phyloP scores from a whole-genome alignment of 2,329 filamentous ascomycete genomes.

The Pseudophaeomoniella oleicola region DNA sequence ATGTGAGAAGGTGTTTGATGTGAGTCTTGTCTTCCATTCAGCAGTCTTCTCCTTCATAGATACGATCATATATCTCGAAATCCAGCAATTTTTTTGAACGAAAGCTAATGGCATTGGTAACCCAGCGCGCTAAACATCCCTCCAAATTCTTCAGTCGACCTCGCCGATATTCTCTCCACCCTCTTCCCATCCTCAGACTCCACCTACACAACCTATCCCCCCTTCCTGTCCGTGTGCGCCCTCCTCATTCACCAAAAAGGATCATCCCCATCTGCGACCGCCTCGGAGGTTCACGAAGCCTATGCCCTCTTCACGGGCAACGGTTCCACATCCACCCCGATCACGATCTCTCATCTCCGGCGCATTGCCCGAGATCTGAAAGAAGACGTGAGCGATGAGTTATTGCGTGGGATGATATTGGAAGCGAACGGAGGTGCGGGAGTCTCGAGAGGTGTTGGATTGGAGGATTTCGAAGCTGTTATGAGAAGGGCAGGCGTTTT shows the following conservation, averaged over 20 bases:
- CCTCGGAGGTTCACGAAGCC: slow-evolving; percentile 64
- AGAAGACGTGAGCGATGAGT: slow-evolving; percentile 68
- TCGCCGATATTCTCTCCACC: slow-evolving; percentile 61
- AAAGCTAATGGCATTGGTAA: too few species aligned
- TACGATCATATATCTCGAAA: slow-evolving; percentile 1
- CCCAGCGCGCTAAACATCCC: slow-evolving; percentile 66
- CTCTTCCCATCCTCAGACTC: slow-evolving; percentile 80
- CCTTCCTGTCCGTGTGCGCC: slow-evolving; percentile 78
- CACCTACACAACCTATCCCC: slow-evolving; percentile 62
- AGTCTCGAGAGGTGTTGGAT: slow-evolving; percentile 53
- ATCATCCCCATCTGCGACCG: slow-evolving; percentile 25
- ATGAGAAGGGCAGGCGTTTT: slow-evolving; percentile 77
- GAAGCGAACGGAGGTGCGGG: slow-evolving; percentile 79
- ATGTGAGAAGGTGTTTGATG: slow-evolving; percentile 60
- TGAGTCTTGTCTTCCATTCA: slow-evolving; percentile 29
- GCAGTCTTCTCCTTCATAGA: neutral
- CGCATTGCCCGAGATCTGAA: slow-evolving; percentile 68
- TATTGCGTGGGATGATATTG: slow-evolving; percentile 84
- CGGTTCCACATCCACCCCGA: slow-evolving; percentile 38
- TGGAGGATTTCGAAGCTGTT: slow-evolving; percentile 72
- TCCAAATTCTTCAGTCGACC: slow-evolving; percentile 48
- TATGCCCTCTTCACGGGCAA: slow-evolving; percentile 63
- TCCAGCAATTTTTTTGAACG: too few species aligned
- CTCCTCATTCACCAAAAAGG: slow-evolving; percentile 54
- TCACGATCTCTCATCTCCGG: slow-evolving; percentile 65